Conservation (phyloP, 176 grass and related monocot genomes). For the Lolium multiflorum region DNA sequence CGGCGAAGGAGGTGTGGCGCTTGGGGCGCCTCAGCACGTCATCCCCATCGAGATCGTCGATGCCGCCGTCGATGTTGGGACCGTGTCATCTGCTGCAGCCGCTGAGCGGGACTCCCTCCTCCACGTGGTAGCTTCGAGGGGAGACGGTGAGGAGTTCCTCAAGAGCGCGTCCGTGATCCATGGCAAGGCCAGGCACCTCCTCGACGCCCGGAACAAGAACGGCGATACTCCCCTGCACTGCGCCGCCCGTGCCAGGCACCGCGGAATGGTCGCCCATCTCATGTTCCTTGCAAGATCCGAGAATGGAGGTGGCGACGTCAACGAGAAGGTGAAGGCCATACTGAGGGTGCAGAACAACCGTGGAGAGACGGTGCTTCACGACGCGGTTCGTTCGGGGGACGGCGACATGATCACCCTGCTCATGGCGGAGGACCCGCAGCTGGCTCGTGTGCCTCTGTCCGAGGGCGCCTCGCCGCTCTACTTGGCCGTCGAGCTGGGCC, state of each 20-base stretch:
- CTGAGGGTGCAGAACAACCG: background rate
- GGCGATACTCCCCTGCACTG: slow-evolving; percentile 20
- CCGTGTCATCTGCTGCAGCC: background rate
- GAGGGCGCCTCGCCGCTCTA: background rate
- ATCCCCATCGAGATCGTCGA: background rate
- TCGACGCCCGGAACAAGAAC: background rate
- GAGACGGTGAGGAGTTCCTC: background rate
- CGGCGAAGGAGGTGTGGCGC: background rate
- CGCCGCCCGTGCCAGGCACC: background rate
- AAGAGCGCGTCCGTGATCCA: background rate
- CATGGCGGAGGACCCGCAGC: background rate
- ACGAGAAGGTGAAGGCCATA: background rate
- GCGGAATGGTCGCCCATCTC: background rate
- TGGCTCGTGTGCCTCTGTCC: background rate
- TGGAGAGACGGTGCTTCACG: background rate
- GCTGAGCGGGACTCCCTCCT: background rate
- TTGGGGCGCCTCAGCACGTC: background rate
- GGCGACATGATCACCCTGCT: background rate
- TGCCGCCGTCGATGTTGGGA: background rate
- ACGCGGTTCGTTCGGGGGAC: background rate
- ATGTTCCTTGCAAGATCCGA: background rate
- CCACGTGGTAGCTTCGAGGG: slow-evolving; percentile 3
- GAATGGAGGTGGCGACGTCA: background rate
- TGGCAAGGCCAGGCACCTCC: background rate
- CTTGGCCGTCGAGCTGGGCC: background rate